These are phyloP conservation scores for Trichoderma hamatum DNA, from an alignment of 2,329 filamentous ascomycete species.

Conservation along the genomic window DNA sequence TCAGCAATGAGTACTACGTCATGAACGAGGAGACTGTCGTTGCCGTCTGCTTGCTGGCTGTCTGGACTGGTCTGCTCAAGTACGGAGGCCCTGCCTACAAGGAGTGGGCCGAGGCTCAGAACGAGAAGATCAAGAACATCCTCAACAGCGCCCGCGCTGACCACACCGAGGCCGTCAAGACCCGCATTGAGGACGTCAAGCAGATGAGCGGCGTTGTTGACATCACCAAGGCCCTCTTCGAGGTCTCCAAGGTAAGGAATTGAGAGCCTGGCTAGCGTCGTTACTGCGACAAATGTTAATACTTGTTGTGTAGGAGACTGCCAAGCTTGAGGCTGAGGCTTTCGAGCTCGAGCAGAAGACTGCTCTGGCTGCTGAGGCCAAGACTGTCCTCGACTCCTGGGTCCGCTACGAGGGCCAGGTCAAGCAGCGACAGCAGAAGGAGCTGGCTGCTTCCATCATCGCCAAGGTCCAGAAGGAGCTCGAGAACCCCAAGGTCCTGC, in stretches of 20 bases:
- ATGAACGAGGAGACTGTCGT: slow-evolving; percentile 98
- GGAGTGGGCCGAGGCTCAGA: slow-evolving; percentile 88
- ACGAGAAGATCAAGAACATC: slow-evolving; percentile 91
- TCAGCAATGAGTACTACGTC: slow-evolving; percentile 99
- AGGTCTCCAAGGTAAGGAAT: slow-evolving; percentile 92
- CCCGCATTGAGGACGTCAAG: slow-evolving; percentile 90
- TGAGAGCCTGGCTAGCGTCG: not conserved
- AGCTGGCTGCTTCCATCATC: slow-evolving; percentile 90
- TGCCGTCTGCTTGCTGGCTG: slow-evolving; percentile 86
- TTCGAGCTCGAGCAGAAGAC: slow-evolving; percentile 98
- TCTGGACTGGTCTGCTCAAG: slow-evolving; percentile 91
- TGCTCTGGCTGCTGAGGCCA: slow-evolving; percentile 88
- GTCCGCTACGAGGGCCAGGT: slow-evolving; percentile 98
- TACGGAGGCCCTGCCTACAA: slow-evolving; percentile 91
- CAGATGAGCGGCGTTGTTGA: slow-evolving; percentile 94
- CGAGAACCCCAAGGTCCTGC: slow-evolving; percentile 93
- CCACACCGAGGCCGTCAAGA: slow-evolving; percentile 94
- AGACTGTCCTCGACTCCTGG: slow-evolving; percentile 95
- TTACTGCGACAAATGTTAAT: slow-evolving; percentile 3
- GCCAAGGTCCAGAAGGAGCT: slow-evolving; percentile 99
- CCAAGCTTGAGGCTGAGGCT: slow-evolving; percentile 90
- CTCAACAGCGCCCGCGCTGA: slow-evolving; percentile 91
- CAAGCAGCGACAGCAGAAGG: slow-evolving; percentile 97
- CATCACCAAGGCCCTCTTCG: slow-evolving; percentile 95
- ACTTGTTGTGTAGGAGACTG: slow-evolving; percentile 73